Conservation (phyloP, 2,329 filamentous ascomycete genomes). For the Scopulariopsis brevicaulis region DNA sequence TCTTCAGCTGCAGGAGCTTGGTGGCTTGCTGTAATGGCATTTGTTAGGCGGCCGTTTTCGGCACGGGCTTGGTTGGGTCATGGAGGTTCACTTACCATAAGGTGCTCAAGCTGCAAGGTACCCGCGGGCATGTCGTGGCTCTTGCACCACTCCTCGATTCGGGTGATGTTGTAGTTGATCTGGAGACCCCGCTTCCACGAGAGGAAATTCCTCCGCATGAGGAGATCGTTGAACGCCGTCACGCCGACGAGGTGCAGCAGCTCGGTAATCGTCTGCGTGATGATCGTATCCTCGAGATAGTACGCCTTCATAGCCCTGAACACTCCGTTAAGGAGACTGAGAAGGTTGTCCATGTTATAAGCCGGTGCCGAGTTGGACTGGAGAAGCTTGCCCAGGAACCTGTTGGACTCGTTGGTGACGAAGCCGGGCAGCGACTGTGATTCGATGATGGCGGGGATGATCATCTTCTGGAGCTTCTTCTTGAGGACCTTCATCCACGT, state of each 20-base stretch:
- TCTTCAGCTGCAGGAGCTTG: slow-evolving; percentile 96
- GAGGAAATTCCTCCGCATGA: slow-evolving; percentile 97
- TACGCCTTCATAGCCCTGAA: slow-evolving; percentile 99
- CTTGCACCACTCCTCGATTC: slow-evolving; percentile 99
- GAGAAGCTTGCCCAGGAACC: slow-evolving; percentile 93
- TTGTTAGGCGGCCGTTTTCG: not conserved
- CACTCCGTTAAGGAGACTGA: slow-evolving; percentile 91
- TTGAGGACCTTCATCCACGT: slow-evolving; percentile 99
- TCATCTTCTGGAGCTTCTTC: slow-evolving; percentile 99
- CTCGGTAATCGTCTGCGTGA: slow-evolving; percentile 91
- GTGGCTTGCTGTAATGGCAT: slow-evolving; percentile 65
- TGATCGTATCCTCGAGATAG: slow-evolving; percentile 91
- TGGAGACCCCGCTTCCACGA: slow-evolving; percentile 98
- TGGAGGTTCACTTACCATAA: slow-evolving; percentile 56
- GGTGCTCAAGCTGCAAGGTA: slow-evolving; percentile 90
- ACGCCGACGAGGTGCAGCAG: slow-evolving; percentile 87
- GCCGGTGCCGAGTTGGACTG: slow-evolving; percentile 82
- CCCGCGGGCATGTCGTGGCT: slow-evolving; percentile 99
- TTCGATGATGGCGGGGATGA: slow-evolving; percentile 97
- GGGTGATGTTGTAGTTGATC: slow-evolving; percentile 99
- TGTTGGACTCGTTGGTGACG: slow-evolving; percentile 96
- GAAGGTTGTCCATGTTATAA: slow-evolving; percentile 99
- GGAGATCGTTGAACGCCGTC: slow-evolving; percentile 93
- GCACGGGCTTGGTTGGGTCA: not conserved
- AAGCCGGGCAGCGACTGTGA: slow-evolving; percentile 97